Evolutionary conservation across 1,139 yeast genomes (phyloP), one percentile per base, ranked within the genome.

Genomic region (Pichia inconspicua): DNA sequence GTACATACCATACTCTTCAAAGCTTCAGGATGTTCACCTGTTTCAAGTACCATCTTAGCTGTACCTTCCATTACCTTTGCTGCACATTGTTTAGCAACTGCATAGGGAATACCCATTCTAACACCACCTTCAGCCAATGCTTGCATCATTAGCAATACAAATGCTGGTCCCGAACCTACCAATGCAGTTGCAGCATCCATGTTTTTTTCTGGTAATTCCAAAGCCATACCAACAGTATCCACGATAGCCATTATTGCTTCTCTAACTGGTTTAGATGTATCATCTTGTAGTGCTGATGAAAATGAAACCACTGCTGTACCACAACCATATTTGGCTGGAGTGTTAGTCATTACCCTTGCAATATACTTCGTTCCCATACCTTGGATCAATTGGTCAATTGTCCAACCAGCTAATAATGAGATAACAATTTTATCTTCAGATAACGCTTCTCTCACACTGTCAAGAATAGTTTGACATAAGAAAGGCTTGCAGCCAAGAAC

Each of bases 131-230:
- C 99, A 58, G 87, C 82, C 69, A 94, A 70, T 1, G 96, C 82
- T 69, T 92, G 98, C 74, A 92, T 75, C 80, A 90, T 82, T 58
- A 89, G 71, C 61, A 90, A 75, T 51, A 88, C 86, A 65, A 92
- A 94, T 0, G 98, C 99, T 1, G 97, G 97, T 1, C 97, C 97
- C 2, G 96, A 87, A 1, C 98, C 99, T 52, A 95, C 89, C 48
- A 92, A 74, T 0, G 97, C 85, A 12, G 97, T 92, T 45, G 96
- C 95, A 8, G 94, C 96, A 62, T 92, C 97, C 90, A 90, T 90
- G 67, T 88, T 87, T 64, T 85, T 84, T 67, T 92, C 90, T 50
- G 95, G 84, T 58, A 80, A 77, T 65, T 84, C 85, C 63, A 83
- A 71, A 40, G 84, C 83, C 61, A 75, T 70, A 40, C 95, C 89